Evolutionary conservation across 108 stramenopile species (phyloP).

Genomic region (Cyclotella kingstonii): DNA sequence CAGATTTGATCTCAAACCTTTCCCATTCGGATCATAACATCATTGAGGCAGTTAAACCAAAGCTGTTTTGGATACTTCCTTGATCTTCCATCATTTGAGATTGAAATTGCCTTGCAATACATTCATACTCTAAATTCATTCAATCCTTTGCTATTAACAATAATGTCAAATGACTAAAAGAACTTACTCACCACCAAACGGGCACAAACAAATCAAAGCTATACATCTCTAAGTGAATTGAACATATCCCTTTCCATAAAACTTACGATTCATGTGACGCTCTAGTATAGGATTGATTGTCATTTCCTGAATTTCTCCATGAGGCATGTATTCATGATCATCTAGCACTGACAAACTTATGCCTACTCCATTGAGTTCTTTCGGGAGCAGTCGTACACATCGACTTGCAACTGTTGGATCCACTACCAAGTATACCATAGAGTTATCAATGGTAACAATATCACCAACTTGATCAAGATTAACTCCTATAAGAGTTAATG

Average conservation of each 20-base stretch:
- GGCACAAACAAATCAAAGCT: too few species aligned
- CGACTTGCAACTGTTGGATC: conserved; percentile 33
- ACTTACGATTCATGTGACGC: conserved; percentile 37
- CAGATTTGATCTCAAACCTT: too few species aligned
- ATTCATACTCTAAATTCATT: too few species aligned
- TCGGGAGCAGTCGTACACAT: conserved; percentile 34
- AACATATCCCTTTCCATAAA: conserved; percentile 35
- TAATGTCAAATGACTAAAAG: too few species aligned
- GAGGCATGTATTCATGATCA: conserved; percentile 41
- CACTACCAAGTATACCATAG: conserved; percentile 35
- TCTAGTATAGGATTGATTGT: conserved; percentile 38
- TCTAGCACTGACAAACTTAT: conserved; percentile 21
- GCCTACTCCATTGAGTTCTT: conserved; percentile 37
- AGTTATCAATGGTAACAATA: conserved; percentile 20
- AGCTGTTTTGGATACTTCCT: too few species aligned
- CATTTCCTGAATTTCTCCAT: conserved; percentile 42
- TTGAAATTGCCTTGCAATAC: too few species aligned
- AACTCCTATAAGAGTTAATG: conserved; percentile 34
- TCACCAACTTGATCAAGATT: conserved; percentile 43
- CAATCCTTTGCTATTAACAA: too few species aligned
- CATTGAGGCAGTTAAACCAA: too few species aligned
- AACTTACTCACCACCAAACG: too few species aligned
- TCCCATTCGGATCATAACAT: too few species aligned
- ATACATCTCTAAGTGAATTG: conserved; percentile 7
- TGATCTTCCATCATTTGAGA: too few species aligned